A percentile compares a stretch with the other conserved stretches of the same genome.
Evolutionary conservation across 2,329 filamentous ascomycete genomes (phyloP).

Genomic region (Fusarium abutilonis): DNA sequence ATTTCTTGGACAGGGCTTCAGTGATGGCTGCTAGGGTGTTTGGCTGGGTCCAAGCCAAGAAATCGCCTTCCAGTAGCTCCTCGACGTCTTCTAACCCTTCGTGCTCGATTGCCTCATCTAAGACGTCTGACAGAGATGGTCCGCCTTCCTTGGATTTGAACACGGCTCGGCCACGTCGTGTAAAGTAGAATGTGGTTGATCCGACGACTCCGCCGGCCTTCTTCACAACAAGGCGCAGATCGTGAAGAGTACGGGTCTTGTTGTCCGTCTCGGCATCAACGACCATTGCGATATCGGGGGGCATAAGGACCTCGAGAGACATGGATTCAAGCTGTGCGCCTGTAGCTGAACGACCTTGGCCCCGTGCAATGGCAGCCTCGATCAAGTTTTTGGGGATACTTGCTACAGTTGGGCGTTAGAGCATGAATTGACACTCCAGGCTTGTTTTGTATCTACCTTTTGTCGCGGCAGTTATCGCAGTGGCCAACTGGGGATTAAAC

Average conservation of each 20-base stretch:
- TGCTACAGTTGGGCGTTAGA: conserved; percentile 52
- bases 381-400: conserved; percentile 86
- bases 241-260: conserved; percentile 76
- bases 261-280: conserved; percentile 89
- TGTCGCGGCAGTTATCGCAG: conserved; percentile 79
- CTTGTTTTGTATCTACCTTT: conserved; percentile 62
- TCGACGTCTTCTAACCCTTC: conserved; percentile 81
- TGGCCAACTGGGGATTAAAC: conserved; percentile 79
- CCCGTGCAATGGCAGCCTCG: conserved; percentile 85
- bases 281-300: conserved; percentile 79
- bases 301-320: conserved; percentile 82
- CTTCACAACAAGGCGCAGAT: conserved; percentile 77
- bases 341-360: conserved; percentile 81
- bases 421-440: background rate
- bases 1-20: conserved; percentile 65
- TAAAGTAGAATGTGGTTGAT: conserved; percentile 85
- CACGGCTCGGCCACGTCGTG: conserved; percentile 78
- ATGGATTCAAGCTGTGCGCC: conserved; percentile 81
- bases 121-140: conserved; percentile 74
- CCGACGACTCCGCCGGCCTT: conserved; percentile 74
- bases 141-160: conserved; percentile 66
- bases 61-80: conserved; percentile 71
- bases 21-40: conserved; percentile 48
- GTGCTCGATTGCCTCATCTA: conserved; percentile 81
- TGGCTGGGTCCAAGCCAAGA: conserved; percentile 66